Percentiles rank a stretch among this genome's conserved stretches.
Evolutionary conservation across 192 early-diverging fungal genomes (phyloP).

Genomic region (Irineochytrium annulatum): DNA sequence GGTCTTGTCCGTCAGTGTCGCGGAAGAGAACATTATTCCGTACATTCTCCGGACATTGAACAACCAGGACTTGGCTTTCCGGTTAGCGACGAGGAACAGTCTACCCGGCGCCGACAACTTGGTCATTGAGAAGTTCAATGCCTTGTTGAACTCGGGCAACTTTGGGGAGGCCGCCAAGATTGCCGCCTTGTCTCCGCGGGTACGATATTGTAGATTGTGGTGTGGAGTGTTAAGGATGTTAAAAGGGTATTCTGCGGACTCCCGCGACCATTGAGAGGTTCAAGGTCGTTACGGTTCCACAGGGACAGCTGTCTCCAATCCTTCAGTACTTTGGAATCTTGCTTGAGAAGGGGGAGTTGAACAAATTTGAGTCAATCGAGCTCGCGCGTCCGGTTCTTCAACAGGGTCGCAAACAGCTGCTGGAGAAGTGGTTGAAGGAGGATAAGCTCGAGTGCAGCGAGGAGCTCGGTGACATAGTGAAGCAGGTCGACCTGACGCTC

Average conservation of each 20-base stretch:
- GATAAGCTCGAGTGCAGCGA: constrained; percentile 98
- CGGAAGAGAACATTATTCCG: constrained; percentile 86
- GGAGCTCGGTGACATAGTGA: constrained; percentile 96
- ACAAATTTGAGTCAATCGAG: constrained; percentile 92
- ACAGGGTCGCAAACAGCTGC: constrained; percentile 84
- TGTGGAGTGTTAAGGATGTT: background rate
- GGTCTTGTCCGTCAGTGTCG: constrained; percentile 91
- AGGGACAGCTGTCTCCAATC: constrained; percentile 85
- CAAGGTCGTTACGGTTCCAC: constrained; percentile 69
- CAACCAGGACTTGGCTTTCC: constrained; percentile 87
- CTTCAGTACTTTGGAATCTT: constrained; percentile 97
- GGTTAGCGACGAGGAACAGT: constrained; percentile 82
- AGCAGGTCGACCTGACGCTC: constrained; percentile 82
- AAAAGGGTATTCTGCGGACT: constrained; percentile 86
- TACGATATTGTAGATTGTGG: constrained; percentile 30
- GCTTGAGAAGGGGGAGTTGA: constrained; percentile 89
- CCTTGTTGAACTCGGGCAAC: constrained; percentile 69
- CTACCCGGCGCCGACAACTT: constrained; percentile 92
- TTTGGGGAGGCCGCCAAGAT: constrained; percentile 90
- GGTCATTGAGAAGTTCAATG: constrained; percentile 87
- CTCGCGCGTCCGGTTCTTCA: constrained; percentile 85
- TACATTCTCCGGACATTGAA: constrained; percentile 79
- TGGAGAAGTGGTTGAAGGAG: constrained; percentile 99
- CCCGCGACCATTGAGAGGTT: constrained; percentile 92
- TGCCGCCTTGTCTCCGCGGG: constrained; percentile 87